These are phyloP conservation scores for Colletotrichum liaoningense DNA, from an alignment of 2,329 filamentous ascomycete genomes.

Conservation along the genomic window DNA sequence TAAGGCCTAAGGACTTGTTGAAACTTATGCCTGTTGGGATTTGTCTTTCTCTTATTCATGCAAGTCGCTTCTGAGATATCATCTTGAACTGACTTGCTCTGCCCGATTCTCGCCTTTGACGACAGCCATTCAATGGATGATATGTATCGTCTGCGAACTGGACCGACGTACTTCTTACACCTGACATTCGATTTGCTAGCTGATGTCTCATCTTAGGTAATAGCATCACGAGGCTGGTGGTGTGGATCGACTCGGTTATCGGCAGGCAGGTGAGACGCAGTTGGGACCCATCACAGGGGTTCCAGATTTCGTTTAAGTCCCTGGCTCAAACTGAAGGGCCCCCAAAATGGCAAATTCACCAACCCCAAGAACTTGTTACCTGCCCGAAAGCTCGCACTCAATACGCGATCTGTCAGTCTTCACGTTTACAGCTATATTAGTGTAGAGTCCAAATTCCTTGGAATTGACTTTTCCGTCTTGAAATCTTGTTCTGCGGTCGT, in stretches of 20 bases:
- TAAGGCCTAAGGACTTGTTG: too few species aligned
- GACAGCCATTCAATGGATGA: too few species aligned
- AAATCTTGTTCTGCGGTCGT: background rate
- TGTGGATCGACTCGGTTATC: background rate
- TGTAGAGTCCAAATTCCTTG: background rate
- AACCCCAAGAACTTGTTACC: background rate
- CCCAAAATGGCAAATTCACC: background rate
- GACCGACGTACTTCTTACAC: too few species aligned
- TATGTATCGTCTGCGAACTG: too few species aligned
- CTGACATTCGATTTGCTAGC: too few species aligned
- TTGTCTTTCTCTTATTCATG: too few species aligned
- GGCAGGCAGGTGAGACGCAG: background rate
- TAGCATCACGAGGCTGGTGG: background rate
- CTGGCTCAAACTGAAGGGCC: background rate
- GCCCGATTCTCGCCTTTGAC: too few species aligned
- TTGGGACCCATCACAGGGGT: background rate
- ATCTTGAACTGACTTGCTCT: too few species aligned
- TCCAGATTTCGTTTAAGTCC: background rate
- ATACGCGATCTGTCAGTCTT: background rate
- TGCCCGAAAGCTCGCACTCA: background rate
- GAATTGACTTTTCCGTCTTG: background rate
- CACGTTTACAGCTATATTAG: background rate
- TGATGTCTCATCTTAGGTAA: too few species aligned
- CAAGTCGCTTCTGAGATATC: too few species aligned
- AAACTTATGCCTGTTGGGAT: too few species aligned